Percentiles rank a stretch among this genome's conserved stretches.
These are phyloP conservation scores for Fennellomyces sp. DNA, from an alignment of 371 early-diverging fungal genomes.

Conservation along the genomic window DNA sequence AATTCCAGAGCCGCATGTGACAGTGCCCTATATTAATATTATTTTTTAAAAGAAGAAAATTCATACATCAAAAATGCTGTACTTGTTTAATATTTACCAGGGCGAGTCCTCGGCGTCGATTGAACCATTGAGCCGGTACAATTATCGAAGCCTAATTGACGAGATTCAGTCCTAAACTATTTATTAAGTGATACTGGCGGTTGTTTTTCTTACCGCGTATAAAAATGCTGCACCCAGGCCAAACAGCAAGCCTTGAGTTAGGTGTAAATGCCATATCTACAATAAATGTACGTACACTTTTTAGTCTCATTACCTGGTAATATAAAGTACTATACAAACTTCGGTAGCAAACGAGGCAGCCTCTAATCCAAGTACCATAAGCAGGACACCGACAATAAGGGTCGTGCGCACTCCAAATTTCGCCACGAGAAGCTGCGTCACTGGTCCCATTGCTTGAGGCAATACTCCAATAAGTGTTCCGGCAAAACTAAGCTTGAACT, in stretches of 20 bases:
- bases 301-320: background rate
- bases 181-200: background rate
- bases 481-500: constrained; percentile 17
- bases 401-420: constrained; percentile 8
- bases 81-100: too few species aligned
- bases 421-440: constrained; percentile 12
- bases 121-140: constrained; percentile 72
- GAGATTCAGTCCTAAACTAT: background rate
- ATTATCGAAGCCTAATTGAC: constrained; percentile 22
- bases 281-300: background rate
- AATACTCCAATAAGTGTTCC: constrained; percentile 13
- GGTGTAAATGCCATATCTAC: constrained; percentile 56
- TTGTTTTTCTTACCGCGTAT: constrained; percentile 15
- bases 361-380: constrained; percentile 16
- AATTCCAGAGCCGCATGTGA: constrained; percentile 70
- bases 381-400: constrained; percentile 6
- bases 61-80: too few species aligned
- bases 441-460: constrained; percentile 9
- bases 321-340: constrained; percentile 1
- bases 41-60: too few species aligned
- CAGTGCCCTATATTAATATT: too few species aligned
- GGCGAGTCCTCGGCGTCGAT: constrained; percentile 60
- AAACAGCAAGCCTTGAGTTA: constrained; percentile 68
- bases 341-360: constrained; percentile 23
- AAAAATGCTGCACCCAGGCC: constrained; percentile 56